Evolutionary conservation across 495 filamentous ascomycete genomes (phyloP).

Genomic region (Beverwykella pulmonaria): DNA sequence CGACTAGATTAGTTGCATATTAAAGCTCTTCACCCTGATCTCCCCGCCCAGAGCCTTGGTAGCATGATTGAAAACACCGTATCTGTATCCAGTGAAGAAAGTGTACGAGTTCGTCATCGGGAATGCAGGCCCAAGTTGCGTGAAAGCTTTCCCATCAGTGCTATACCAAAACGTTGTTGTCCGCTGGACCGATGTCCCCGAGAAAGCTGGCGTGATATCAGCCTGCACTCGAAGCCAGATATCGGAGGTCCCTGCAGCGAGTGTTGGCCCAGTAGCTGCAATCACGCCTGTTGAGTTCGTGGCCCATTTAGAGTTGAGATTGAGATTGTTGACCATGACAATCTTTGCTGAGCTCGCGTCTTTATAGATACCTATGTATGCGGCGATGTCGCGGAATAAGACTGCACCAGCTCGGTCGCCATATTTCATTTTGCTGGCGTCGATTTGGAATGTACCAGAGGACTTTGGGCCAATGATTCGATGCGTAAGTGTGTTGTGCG

Average conservation of each 20-base stretch:
- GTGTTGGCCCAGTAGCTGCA: constrained; percentile 37
- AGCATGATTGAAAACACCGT: constrained; percentile 61
- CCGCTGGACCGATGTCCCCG: constrained; percentile 27
- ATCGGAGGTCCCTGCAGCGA: constrained; percentile 20
- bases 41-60: constrained; percentile 56
- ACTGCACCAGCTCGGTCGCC: constrained; percentile 58
- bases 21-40: constrained; percentile 47
- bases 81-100: constrained; percentile 61
- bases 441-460: constrained; percentile 52
- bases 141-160: constrained; percentile 52
- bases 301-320: constrained; percentile 46
- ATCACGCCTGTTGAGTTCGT: constrained; percentile 48
- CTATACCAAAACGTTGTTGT: constrained; percentile 57
- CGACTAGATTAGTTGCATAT: constrained; percentile 16
- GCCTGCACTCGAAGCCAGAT: constrained; percentile 52
- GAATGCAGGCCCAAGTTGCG: constrained; percentile 48
- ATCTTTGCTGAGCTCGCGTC: constrained; percentile 33
- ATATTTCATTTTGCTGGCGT: constrained; percentile 52
- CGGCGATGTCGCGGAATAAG: constrained; percentile 55
- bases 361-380: constrained; percentile 55
- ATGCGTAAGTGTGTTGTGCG: constrained; percentile 61
- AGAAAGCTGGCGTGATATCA: constrained; percentile 48
- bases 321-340: constrained; percentile 41
- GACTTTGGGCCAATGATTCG: constrained; percentile 55
- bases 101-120: constrained; percentile 52